These are phyloP conservation scores for Tetraselmis striata DNA, from an alignment of 139 green algal genomes.

Conservation along the genomic window DNA sequence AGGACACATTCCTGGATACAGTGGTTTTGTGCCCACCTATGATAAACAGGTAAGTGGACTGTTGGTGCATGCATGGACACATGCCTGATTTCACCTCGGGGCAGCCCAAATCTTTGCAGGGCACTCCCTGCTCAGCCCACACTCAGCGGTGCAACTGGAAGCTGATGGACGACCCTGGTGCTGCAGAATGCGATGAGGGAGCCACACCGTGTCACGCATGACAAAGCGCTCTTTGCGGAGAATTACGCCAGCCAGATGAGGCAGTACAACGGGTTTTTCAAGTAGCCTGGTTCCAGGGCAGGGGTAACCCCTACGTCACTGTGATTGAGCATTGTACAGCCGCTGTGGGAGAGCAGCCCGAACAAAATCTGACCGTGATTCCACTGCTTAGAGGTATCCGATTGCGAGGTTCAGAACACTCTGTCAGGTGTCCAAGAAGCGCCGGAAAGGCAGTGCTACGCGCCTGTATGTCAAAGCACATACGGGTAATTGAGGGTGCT, in stretches of 20 bases:
- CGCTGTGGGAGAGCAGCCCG: too few relatives aligned
- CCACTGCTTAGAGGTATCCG: too few relatives aligned
- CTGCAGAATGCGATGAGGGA: neutral
- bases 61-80: too few relatives aligned
- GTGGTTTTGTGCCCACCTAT: neutral
- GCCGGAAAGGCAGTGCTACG: too few relatives aligned
- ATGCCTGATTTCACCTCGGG: neutral
- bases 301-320: too few relatives aligned
- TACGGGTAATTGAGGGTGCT: too few relatives aligned
- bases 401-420: too few relatives aligned
- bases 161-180: neutral
- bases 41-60: neutral
- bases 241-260: neutral
- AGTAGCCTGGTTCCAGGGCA: neutral
- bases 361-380: too few relatives aligned
- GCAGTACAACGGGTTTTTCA: neutral
- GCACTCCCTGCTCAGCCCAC: neutral
- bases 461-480: too few relatives aligned
- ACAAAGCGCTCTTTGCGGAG: neutral
- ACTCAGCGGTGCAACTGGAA: neutral
- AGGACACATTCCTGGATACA: neutral
- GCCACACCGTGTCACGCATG: neutral
- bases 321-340: too few relatives aligned
- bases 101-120: neutral
- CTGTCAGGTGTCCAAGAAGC: too few relatives aligned